phyloP scores from a whole-genome alignment of 176 grass and related monocot genomes.

The Oropetium thomaeum region DNA sequence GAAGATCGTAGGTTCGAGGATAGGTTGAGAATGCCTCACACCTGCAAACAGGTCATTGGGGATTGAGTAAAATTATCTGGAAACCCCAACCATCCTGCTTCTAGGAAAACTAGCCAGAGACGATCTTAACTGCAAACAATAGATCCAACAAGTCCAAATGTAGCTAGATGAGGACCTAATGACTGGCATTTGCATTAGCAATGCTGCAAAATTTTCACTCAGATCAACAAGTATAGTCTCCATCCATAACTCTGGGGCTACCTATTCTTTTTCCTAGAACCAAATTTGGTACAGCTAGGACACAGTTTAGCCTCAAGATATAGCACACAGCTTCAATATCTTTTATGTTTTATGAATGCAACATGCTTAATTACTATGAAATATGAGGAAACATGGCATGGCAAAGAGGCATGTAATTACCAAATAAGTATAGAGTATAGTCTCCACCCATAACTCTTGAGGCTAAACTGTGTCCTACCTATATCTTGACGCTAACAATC shows the following conservation, averaged over 20 bases:
- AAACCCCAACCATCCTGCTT: not conserved
- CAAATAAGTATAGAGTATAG: too few relatives aligned
- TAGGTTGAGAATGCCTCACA: conserved; percentile 98
- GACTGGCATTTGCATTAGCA: not conserved
- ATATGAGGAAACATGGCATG: not conserved
- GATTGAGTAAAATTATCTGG: not conserved
- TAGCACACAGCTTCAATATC: not conserved
- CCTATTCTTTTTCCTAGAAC: too few relatives aligned
- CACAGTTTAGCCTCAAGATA: not conserved
- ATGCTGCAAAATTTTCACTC: not conserved
- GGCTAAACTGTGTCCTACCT: not conserved
- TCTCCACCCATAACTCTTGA: too few relatives aligned
- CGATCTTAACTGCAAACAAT: conserved; percentile 2
- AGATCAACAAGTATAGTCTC: not conserved
- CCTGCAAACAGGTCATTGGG: conserved; percentile 48
- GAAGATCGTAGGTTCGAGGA: conserved; percentile 96
- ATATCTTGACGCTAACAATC: too few relatives aligned
- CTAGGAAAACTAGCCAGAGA: not conserved
- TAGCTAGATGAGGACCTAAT: not conserved
- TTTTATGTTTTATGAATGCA: not conserved
- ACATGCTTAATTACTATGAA: not conserved
- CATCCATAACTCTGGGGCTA: not conserved
- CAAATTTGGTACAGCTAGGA: too few relatives aligned
- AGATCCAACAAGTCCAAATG: not conserved
- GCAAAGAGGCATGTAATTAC: not conserved